These are phyloP conservation scores for Leccinum variicolor DNA, from an alignment of 768 basidiomycete species.

Conservation along the genomic window DNA sequence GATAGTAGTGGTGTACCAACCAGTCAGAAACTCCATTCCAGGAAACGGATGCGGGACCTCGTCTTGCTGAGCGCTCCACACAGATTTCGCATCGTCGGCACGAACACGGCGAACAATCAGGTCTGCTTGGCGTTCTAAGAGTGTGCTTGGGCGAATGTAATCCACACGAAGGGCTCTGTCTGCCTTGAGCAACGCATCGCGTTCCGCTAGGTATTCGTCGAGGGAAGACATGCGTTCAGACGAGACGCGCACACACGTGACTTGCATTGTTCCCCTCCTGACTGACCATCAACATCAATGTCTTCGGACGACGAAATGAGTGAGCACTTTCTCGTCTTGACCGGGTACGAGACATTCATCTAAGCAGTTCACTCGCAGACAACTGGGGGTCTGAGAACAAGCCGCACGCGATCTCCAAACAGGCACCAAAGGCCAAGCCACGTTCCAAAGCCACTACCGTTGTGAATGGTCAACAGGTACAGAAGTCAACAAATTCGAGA, in stretches of 20 bases:
- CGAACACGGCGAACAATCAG: conserved; percentile 53
- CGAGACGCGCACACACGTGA: conserved; percentile 5
- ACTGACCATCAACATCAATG: conserved; percentile 20
- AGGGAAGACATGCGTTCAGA: background rate
- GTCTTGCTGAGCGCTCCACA: conserved; percentile 58
- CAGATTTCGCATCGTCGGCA: conserved; percentile 44
- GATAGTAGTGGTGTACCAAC: conserved; percentile 30
- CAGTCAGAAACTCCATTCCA: conserved; percentile 77
- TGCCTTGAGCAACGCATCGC: conserved; percentile 29
- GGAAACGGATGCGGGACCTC: conserved; percentile 63
- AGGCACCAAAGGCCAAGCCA: conserved; percentile 16
- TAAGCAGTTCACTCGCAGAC: conserved; percentile 24
- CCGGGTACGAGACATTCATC: conserved; percentile 18
- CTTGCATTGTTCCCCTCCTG: background rate
- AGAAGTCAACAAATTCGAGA: conserved; percentile 9
- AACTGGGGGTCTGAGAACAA: conserved; percentile 12
- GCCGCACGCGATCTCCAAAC: background rate
- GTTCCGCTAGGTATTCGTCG: conserved; percentile 23
- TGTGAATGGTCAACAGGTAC: conserved; percentile 4
- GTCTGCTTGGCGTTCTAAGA: conserved; percentile 53
- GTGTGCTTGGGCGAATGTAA: conserved; percentile 28
- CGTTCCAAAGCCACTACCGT: conserved; percentile 6
- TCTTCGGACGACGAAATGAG: conserved; percentile 34
- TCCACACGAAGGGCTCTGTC: conserved; percentile 57
- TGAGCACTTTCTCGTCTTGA: conserved; percentile 11